phyloP scores from a whole-genome alignment of 208 protist genomes.

The Crithidia sp. region DNA sequence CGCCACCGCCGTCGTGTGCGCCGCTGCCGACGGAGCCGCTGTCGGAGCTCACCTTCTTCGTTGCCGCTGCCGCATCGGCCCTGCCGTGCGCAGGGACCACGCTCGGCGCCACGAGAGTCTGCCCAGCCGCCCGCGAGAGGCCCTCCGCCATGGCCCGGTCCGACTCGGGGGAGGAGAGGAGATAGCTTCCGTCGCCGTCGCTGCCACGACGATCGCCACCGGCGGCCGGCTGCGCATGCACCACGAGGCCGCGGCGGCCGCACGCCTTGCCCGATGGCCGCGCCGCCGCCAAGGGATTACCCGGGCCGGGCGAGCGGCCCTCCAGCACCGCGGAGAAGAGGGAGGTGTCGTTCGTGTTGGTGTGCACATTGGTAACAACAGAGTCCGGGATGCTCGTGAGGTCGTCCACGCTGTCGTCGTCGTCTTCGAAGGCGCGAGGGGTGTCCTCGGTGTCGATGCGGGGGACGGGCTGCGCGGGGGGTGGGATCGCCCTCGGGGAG shows the following conservation, averaged over 20 bases:
- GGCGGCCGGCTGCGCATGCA: neutral
- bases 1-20: neutral
- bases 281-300: neutral
- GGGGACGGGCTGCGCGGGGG: neutral
- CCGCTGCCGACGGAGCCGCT: neutral
- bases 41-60: neutral
- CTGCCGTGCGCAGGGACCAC: no score
- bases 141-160: neutral
- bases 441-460: neutral
- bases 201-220: neutral
- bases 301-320: neutral
- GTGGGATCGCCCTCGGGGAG: neutral
- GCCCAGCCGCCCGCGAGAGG: neutral
- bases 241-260: slow-evolving; percentile 7
- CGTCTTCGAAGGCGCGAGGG: neutral
- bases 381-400: slow-evolving; percentile 34
- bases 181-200: slow-evolving; percentile 8
- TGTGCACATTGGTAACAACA: neutral
- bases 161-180: neutral
- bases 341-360: neutral
- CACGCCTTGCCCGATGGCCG: neutral
- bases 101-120: neutral
- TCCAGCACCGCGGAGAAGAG: neutral
- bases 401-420: slow-evolving; percentile 8
- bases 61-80: neutral